These are phyloP conservation scores for Epithemia pelagica DNA, from an alignment of 108 stramenopile genomes.

Conservation along the genomic window DNA sequence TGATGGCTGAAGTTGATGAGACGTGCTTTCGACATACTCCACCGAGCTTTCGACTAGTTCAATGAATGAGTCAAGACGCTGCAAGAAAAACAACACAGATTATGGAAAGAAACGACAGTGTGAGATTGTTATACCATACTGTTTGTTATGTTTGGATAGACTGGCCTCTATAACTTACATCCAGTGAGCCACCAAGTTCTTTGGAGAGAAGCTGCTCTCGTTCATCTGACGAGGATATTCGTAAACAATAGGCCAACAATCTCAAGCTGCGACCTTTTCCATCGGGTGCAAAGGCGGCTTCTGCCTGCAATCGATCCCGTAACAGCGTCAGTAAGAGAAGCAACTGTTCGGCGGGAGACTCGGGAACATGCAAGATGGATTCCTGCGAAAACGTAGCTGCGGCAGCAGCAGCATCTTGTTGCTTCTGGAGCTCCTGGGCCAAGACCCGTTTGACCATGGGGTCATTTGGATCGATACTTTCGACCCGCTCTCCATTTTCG, in stretches of 20 bases:
- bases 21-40: slow-evolving; percentile 73
- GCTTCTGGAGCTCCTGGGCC: slow-evolving; percentile 48
- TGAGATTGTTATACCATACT: background rate
- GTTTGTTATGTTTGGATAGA: background rate
- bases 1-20: slow-evolving; percentile 51
- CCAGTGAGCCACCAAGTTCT: slow-evolving; percentile 64
- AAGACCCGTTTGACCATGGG: slow-evolving; percentile 41
- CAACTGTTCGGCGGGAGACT: slow-evolving; percentile 57
- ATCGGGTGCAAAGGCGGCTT: slow-evolving; percentile 75
- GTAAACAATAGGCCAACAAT: slow-evolving; percentile 68
- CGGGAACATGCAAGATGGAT: slow-evolving; percentile 17
- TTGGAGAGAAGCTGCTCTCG: slow-evolving; percentile 55
- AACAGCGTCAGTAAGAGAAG: slow-evolving; percentile 65
- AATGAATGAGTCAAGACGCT: slow-evolving; percentile 67
- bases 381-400: background rate
- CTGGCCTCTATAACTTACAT: slow-evolving; percentile 42
- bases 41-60: slow-evolving; percentile 66
- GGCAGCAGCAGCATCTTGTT: slow-evolving; percentile 7
- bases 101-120: slow-evolving; percentile 1
- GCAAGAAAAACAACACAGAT: slow-evolving; percentile 2
- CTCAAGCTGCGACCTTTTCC: slow-evolving; percentile 64
- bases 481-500: slow-evolving; percentile 57
- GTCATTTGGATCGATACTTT: slow-evolving; percentile 75
- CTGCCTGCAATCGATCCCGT: slow-evolving; percentile 72
- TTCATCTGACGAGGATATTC: slow-evolving; percentile 41